Evolutionary conservation across 371 early-diverging fungal genomes (phyloP), one percentile per base, ranked within the genome.

Genomic region (Mucor lusitanicus): DNA sequence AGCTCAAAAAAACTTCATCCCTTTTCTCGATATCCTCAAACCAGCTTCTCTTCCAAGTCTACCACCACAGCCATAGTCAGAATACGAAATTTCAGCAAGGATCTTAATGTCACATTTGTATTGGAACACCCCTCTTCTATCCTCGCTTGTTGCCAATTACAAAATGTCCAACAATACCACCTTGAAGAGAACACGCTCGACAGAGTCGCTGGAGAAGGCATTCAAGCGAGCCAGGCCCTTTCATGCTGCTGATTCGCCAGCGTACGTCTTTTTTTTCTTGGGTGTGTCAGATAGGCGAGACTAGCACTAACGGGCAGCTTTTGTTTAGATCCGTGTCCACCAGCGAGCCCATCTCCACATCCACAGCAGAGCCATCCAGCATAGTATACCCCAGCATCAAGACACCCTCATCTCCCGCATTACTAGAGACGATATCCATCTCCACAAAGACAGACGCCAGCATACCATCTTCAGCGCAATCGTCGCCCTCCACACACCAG

Each of bases 171-270:
- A 44, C 33, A 32, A 60, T 61, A 61, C 39, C 57, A 63, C 59
- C 6, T 61, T 68, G 48, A 72, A 72, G 44, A 64, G 73, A 68
- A 37, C 65, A n/a, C 23, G 69, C 54, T 72, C 73, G 19, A 59
- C 65, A 23, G 69, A 72, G 21, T 61, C 60, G 13, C n/a, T 65
- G 21, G 69, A 72, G 32, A 62, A 39, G 59, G 59, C 55, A 12
- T 32, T 59, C 3, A 72, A 72, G 11, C 55, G 66, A 68, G 48
- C 65, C 25, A 72, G 59, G 25, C 30, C 61, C 13, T 57, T 62
- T 40, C 23, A 61, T 39, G 21, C 17, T 27, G 48, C 35, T 35
- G 58, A 19, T 12, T 50, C 66, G 13, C 48, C 46, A 44, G 23
- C 30, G 60, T 60, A 42, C 11, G 58, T 13, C 1, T 42, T 21